phyloP scores from a whole-genome alignment of 768 basidiomycete genomes.

The Pseudohyphozyma bogoriensis region DNA sequence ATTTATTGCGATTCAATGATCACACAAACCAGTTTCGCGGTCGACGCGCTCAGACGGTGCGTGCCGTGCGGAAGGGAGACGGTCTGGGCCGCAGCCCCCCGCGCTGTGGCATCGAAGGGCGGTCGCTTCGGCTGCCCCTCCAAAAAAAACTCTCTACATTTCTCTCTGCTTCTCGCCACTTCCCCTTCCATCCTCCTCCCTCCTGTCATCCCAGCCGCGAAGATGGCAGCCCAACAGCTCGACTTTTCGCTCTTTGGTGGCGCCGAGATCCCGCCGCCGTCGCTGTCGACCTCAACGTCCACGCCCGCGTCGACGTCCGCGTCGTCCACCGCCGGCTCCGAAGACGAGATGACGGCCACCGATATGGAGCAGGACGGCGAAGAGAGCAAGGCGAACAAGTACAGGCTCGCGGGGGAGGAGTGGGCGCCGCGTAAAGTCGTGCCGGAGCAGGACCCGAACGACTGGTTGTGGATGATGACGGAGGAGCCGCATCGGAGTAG shows the following conservation, averaged over 20 bases:
- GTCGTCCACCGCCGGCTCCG: constrained; percentile 14
- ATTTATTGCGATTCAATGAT: no score
- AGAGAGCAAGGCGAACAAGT: constrained; percentile 6
- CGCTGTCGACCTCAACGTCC: neutral
- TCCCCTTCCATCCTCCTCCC: neutral
- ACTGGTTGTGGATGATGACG: constrained; percentile 94
- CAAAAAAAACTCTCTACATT: no score
- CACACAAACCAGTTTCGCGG: no score
- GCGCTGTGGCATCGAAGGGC: no score
- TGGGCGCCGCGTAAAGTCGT: constrained; percentile 38
- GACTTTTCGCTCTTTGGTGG: constrained; percentile 25
- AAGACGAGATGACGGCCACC: neutral
- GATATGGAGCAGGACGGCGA: constrained; percentile 13
- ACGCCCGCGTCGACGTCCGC: neutral
- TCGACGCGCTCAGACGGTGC: no score
- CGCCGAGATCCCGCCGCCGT: constrained; percentile 14
- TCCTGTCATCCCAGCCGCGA: neutral
- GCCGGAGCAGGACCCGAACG: constrained; percentile 63
- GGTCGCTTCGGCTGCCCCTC: no score
- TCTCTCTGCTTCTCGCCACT: no score
- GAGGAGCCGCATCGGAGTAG: constrained; percentile 92
- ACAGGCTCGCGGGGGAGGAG: constrained; percentile 4
- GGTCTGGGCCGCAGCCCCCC: no score
- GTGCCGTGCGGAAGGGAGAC: no score
- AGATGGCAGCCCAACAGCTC: neutral